A percentile compares a stretch with the other conserved stretches of the same genome.
Conservation (phyloP, 108 stramenopile genomes). For the Tribonema minus region DNA sequence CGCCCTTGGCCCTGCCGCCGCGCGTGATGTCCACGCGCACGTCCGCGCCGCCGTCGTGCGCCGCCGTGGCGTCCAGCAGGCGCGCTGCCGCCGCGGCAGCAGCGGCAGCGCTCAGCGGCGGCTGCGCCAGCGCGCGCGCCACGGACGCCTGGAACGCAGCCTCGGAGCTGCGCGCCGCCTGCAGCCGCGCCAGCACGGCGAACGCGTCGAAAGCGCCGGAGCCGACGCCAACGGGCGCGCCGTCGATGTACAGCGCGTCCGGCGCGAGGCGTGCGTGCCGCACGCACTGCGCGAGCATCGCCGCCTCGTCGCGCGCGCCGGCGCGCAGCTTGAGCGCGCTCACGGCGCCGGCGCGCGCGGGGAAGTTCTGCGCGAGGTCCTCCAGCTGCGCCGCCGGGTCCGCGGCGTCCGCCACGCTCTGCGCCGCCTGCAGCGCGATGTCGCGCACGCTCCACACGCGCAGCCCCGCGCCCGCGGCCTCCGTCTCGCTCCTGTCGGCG, state of each 20-base stretch:
- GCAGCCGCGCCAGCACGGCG: no score
- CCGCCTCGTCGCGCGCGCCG: conserved; percentile 21
- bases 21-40: conserved; percentile 24
- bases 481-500: not conserved
- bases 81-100: not conserved
- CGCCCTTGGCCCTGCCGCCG: conserved; percentile 3
- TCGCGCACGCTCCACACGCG: conserved; percentile 50
- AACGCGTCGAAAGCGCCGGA: no score
- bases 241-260: no score
- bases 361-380: conserved; percentile 48
- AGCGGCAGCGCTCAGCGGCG: no score
- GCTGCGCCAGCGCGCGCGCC: no score
- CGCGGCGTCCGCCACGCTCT: conserved; percentile 8
- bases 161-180: no score
- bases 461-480: not conserved
- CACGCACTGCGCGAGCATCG: not conserved
- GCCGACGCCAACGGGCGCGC: no score
- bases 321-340: conserved; percentile 38
- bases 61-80: no score
- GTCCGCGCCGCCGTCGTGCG: no score
- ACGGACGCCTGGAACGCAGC: not conserved
- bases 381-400: conserved; percentile 21
- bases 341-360: conserved; percentile 28
- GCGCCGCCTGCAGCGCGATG: conserved; percentile 45
- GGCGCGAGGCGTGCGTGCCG: no score